Conservation (phyloP, 441 rosid genomes). For the Adansonia grandidieri region DNA sequence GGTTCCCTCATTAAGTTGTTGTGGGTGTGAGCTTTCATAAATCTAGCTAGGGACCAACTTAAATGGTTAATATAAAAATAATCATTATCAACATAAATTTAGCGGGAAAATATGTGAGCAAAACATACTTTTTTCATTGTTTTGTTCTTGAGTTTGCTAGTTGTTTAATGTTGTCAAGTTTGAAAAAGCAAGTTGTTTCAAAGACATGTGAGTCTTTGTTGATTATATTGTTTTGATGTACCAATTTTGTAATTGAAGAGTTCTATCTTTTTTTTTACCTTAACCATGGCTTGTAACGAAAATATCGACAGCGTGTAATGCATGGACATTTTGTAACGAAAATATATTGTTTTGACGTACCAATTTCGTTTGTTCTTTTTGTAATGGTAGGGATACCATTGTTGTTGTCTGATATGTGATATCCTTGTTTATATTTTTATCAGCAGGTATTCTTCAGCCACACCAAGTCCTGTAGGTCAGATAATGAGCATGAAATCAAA, state of each 20-base stretch:
- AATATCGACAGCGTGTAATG: background rate
- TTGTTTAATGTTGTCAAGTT: background rate
- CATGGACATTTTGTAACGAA: background rate
- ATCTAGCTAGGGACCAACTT: background rate
- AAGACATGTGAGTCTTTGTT: background rate
- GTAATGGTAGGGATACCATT: background rate
- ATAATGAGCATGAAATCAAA: slow-evolving; percentile 47
- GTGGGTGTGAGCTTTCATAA: background rate
- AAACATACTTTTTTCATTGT: background rate
- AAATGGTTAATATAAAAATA: background rate
- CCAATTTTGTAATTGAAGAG: background rate
- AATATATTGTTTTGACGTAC: too few species aligned
- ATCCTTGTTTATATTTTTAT: slow-evolving; percentile 3
- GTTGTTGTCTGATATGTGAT: background rate
- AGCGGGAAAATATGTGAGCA: background rate
- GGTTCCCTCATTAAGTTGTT: background rate
- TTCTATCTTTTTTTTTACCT: background rate
- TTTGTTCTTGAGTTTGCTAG: background rate
- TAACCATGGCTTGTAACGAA: background rate
- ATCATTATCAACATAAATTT: background rate
- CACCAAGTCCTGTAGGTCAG: slow-evolving; percentile 50
- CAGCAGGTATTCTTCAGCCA: slow-evolving; percentile 46
- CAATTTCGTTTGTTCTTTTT: background rate
- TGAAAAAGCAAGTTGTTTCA: background rate
- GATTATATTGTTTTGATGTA: slow-evolving; percentile 3